Conservation (phyloP, 495 filamentous ascomycete genomes). For the Tuber brumale region DNA sequence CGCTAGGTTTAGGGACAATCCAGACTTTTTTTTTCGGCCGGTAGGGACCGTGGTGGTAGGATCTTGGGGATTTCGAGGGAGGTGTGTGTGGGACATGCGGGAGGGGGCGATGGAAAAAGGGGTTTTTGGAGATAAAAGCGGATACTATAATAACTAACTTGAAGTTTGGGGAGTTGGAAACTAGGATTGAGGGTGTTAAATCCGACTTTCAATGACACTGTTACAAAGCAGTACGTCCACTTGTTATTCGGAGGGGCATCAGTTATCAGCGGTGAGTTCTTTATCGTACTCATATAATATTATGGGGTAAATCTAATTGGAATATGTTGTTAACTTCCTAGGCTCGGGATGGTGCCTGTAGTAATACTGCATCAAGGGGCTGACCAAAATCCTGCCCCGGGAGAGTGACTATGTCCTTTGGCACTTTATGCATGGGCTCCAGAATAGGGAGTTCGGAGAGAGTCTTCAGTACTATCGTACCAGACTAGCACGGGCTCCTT, state of each 20-base stretch:
- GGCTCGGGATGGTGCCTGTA: background rate
- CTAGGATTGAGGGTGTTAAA: conserved; percentile 5
- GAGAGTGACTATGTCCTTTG: conserved; percentile 7
- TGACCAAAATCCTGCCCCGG: conserved; percentile 7
- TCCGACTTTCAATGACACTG: conserved; percentile 9
- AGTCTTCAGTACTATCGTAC: background rate
- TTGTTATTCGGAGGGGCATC: conserved; percentile 17
- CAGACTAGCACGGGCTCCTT: no score
- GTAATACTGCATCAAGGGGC: conserved; percentile 2
- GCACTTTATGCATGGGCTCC: conserved; percentile 1
- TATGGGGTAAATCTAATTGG: conserved; percentile 9
- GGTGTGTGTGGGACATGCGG: conserved; percentile 20
- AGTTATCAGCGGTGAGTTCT: conserved; percentile 7
- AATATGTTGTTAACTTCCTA: conserved; percentile 5
- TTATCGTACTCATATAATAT: background rate
- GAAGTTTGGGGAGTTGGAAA: conserved; percentile 7
- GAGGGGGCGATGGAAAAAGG: conserved; percentile 15
- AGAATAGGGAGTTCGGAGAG: background rate
- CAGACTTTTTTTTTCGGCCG: no score
- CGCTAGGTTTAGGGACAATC: no score
- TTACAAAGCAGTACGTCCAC: conserved; percentile 2
- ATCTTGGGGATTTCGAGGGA: conserved; percentile 18
- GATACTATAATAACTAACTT: conserved; percentile 5
- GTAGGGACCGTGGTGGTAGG: conserved; percentile 9
- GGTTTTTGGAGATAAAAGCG: conserved; percentile 13